Percentiles rank a stretch among this genome's conserved stretches.
phyloP scores from a whole-genome alignment of 2,329 filamentous ascomycete species.

The Aureobasidium sp. region DNA sequence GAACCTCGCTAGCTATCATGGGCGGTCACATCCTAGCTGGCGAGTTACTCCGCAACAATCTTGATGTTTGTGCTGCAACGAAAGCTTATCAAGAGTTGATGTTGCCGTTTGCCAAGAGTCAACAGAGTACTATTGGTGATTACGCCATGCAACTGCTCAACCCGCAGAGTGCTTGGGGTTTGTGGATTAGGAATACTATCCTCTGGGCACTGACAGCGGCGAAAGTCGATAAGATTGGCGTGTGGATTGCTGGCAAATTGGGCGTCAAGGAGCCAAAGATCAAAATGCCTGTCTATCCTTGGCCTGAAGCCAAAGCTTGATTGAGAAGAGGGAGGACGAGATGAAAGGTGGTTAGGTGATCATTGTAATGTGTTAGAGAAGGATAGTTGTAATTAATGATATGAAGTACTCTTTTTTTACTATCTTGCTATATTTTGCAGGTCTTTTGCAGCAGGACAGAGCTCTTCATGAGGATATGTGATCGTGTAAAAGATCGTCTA shows the following conservation, averaged over 20 bases:
- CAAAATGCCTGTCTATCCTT: constrained; percentile 7
- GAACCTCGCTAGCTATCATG: constrained; percentile 31
- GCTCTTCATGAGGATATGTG: too few relatives aligned
- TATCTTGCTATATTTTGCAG: too few relatives aligned
- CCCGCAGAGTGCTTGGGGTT: constrained; percentile 41
- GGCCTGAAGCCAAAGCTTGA: not conserved
- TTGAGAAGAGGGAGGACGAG: not conserved
- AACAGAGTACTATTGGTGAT: constrained; percentile 27
- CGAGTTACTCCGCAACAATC: constrained; percentile 30
- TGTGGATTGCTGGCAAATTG: not conserved
- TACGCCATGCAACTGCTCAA: constrained; percentile 34
- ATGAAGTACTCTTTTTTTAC: too few relatives aligned
- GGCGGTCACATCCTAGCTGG: constrained; percentile 52
- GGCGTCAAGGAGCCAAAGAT: not conserved
- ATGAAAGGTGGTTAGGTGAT: not conserved
- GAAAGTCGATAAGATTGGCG: not conserved
- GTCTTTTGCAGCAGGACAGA: too few relatives aligned
- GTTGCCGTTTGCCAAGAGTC: constrained; percentile 38
- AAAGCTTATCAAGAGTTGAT: constrained; percentile 40
- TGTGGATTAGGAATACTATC: constrained; percentile 40
- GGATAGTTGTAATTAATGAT: too few relatives aligned
- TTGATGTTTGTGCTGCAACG: constrained; percentile 33
- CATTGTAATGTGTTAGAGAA: not conserved
- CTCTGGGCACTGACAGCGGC: constrained; percentile 23
- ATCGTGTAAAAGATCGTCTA: too few relatives aligned